Evolutionary conservation across 2,329 filamentous ascomycete species (phyloP), one percentile per base, ranked within the genome.

Genomic region (Calycina marina): DNA sequence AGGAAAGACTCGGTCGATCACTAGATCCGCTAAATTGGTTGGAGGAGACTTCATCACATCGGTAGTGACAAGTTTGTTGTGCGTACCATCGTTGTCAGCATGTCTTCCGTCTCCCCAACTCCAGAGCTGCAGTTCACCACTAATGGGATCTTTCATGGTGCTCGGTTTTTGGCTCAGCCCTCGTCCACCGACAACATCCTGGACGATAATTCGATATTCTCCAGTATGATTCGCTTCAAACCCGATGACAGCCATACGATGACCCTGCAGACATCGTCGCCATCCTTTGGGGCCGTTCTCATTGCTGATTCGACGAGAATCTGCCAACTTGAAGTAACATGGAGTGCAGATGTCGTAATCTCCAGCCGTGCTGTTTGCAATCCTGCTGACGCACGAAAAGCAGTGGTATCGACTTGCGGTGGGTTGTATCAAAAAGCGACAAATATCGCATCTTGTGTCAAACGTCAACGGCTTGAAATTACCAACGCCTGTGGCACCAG

Each of bases 291-390:
- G 65, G 0, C 86, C 85, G 42, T 93, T 85, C 39, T 86, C 78
- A 12, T 62, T 59, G 34, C 71, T 74, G 40, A 94, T 75, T 28
- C 71, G 72, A 6, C 69, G 67, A 0, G 66, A 65, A 2, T 62
- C 56, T 2, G 80, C 67, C 5, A 86, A 63, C 28, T 67, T 68
- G 30, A 67, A 59, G 54, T 94, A 94, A 61, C 86, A 94, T 4
- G 66, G 61, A 12, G 65, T 65, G 57, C 86, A 94, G 29, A 93
- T 70, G 45, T 94, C 83, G 53, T 90, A 93, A 52, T 92, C 80
- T n/a, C 85, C 85, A 2, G 46, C 56, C 14, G 58, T 48, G 4
- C 62, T 58, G 17, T 68, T 61, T 1, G 59, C 46, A 3, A 64
- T 53, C 3, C 62, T 57, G 45, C 65, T 67, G 31, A 71, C 72